Conservation (phyloP, 805 yeast species). For the Huiozyma naganishii region DNA sequence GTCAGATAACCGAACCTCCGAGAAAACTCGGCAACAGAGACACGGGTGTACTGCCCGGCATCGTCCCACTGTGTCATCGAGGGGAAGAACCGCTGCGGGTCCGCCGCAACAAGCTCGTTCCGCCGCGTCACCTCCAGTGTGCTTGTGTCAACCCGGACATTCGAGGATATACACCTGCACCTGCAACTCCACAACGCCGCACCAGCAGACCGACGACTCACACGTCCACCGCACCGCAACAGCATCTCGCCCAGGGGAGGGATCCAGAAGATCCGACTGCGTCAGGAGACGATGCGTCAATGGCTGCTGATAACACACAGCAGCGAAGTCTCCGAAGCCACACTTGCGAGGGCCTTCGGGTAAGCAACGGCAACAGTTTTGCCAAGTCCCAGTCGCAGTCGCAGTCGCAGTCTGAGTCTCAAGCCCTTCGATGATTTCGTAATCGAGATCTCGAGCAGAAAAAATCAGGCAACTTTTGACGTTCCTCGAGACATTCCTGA, state of each 20-base stretch:
- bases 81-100: slow-evolving; percentile 17
- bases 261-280: neutral
- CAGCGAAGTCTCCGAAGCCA: too few relatives aligned
- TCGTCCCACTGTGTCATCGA: slow-evolving; percentile 11
- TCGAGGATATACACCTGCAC: neutral
- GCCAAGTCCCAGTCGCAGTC: neutral
- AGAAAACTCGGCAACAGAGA: slow-evolving; percentile 2
- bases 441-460: too few relatives aligned
- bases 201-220: neutral
- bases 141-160: slow-evolving; percentile 8
- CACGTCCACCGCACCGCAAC: neutral
- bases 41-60: neutral
- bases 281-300: too few relatives aligned
- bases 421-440: too few relatives aligned
- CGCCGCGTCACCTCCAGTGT: slow-evolving; percentile 15
- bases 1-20: neutral
- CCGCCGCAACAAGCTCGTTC: slow-evolving; percentile 9
- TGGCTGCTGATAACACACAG: too few relatives aligned
- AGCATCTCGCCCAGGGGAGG: neutral
- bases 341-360: too few relatives aligned
- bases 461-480: too few relatives aligned
- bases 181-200: neutral
- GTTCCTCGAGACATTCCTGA: too few relatives aligned
- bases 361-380: neutral
- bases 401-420: neutral